Base-by-base conservation (phyloP, 2,329 filamentous ascomycete genomes). In the Aspergillus spinulosporus region DNA sequence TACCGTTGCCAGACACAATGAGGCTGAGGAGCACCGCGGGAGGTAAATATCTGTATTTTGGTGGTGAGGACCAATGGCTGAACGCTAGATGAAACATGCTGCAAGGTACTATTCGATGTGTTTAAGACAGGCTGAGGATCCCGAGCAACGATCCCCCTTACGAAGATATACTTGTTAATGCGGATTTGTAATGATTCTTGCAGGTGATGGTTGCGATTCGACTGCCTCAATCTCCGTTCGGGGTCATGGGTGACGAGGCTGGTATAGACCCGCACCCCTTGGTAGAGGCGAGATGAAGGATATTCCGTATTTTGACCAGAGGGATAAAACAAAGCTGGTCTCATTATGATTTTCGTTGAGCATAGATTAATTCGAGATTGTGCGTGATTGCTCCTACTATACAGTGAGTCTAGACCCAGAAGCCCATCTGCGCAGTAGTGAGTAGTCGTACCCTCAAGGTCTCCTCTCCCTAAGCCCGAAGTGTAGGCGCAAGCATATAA, bases 101-200 rank as follows among this genome's bases (percentile, higher is more conserved):
- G 63, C 62, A 64, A 65, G 60, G 63, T 54, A 59, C 39, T 45
- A 12, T n/a, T 29, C 58, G 52, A 61, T 53, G 54, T 54, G 56
- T 57, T 32, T 61, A 59, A 63, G 59, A 61, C 57, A 51, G 49
- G 54, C 32, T 42, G 54, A 47, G 53, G 47, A 32, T 37, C 40
- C 52, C 52, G 56, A 57, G 31, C 12, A 21, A 36, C 46, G 12
- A 49, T 26, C 34, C 31, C 52, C 61, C 59, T 61, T 61, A 32
- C 56, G 43, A 31, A 34, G 15, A 50, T 39, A 29, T 8, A 46
- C 36, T 26, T 47, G 45, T n/a, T 48, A n/a, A 54, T 21, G 44
- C 29, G 32, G 21, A 29, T 12, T 48, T 28, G 15, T 15, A 39
- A 51, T 15, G 32, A 40, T 47, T 49, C 14, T 46, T 21, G 31